Evolutionary conservation across 768 basidiomycete species (phyloP), one percentile per base, ranked within the genome.

Genomic region (Austroboletus festivus): DNA sequence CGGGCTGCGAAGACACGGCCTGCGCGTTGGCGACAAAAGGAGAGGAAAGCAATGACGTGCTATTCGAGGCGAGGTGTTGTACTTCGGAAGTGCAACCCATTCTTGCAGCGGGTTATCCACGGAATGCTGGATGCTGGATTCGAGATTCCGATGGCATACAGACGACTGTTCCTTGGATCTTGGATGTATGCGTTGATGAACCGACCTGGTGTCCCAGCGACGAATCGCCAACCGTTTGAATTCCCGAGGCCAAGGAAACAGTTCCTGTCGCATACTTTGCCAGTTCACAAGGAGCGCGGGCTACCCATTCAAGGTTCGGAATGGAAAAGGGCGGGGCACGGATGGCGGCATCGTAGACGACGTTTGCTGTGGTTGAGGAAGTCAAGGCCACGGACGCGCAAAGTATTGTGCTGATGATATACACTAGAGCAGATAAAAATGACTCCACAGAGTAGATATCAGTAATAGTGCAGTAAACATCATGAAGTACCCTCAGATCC

Each of bases 61-160:
- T 68, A 69, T 47, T 65, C 65, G 5, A 58, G 42, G 16, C 49
- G 52, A 19, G 73, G 71, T 0, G 46, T 49, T 9, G 50, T 48
- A 3, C 55, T 62, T 6, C 55, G 44, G 30, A 48, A 58, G 1
- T 69, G 64, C 67, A 69, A 68, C 42, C 65, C 64, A 3, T 58
- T 67, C 42, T 52, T 79, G 46, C 64, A 65, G 37, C 64, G 69
- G 42, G 53, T 79, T 28, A 64, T 63, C 15, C 58, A 68, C 34
- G 69, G 67, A 38, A 76, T 79, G 68, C 28, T 71, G 6, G 55
- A 58, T 1, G 62, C 65, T 15, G 76, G 78, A 2, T 74, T 62
- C 44, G 43, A 65, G 12, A 40, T 80, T 4, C 79, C 78, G 9
- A 44, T 58, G 13, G 73, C 68, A 3, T 68, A 73, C 53, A 65